A percentile compares a stretch with the other conserved stretches of the same genome.
Conservation (phyloP, 2,329 filamentous ascomycete genomes). For the Colletotrichum ledebouriae region DNA sequence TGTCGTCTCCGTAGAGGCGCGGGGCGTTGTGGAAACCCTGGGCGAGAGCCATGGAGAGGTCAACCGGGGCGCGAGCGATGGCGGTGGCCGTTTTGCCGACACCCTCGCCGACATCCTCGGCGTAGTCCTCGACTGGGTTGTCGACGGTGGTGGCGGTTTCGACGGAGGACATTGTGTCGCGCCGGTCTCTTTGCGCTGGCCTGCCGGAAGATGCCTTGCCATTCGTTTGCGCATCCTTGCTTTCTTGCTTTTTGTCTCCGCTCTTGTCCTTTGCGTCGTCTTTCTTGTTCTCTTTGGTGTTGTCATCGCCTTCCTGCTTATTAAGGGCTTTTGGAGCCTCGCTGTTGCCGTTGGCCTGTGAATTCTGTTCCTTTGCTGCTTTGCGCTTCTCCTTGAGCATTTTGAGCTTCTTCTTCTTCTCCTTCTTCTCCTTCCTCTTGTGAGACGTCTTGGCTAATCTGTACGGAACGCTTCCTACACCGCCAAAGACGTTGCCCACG, state of each 20-base stretch:
- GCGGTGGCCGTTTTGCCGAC: constrained; percentile 65
- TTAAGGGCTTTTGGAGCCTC: constrained; percentile 9
- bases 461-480: constrained; percentile 74
- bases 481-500: constrained; percentile 70
- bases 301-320: constrained; percentile 4
- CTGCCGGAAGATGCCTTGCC: constrained; percentile 20
- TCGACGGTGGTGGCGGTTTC: constrained; percentile 43
- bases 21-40: constrained; percentile 81
- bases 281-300: constrained; percentile 1
- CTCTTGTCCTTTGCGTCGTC: constrained; percentile 1
- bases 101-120: constrained; percentile 65
- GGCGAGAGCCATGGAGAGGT: constrained; percentile 71
- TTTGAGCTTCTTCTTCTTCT: constrained; percentile 61
- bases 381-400: constrained; percentile 46
- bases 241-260: neutral
- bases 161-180: constrained; percentile 43
- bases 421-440: constrained; percentile 64
- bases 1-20: constrained; percentile 77
- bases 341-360: constrained; percentile 31
- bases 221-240: constrained; percentile 12
- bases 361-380: constrained; percentile 30
- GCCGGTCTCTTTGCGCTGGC: constrained; percentile 28
- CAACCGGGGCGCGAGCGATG: constrained; percentile 69
- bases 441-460: constrained; percentile 70
- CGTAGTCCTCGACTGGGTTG: constrained; percentile 56